Percentiles rank a stretch among this genome's conserved stretches.
Conservation (phyloP, 148 eudicot species). For the Chenopodium suecicum region DNA sequence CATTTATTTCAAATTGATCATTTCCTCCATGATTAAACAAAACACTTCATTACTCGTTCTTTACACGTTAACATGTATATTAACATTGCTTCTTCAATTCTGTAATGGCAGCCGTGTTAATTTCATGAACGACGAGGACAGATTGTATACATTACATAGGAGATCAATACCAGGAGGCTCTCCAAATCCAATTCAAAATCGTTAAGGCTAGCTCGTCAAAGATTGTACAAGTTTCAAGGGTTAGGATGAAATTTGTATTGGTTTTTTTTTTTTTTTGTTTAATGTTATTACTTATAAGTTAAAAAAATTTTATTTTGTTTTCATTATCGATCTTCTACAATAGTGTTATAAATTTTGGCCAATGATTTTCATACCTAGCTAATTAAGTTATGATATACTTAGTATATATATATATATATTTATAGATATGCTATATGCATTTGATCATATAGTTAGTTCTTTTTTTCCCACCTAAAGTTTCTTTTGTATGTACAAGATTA, state of each 20-base stretch:
- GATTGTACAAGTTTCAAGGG: neutral
- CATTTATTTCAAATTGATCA: neutral
- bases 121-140: slow-evolving; percentile 1
- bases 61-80: slow-evolving; percentile 9
- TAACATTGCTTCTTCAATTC: slow-evolving; percentile 19
- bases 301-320: neutral
- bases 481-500: neutral
- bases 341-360: neutral
- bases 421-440: too few relatives aligned
- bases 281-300: too few relatives aligned
- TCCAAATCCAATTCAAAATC: slow-evolving; percentile 64
- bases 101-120: slow-evolving; percentile 9
- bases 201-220: slow-evolving; percentile 10
- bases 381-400: too few relatives aligned
- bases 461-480: too few relatives aligned
- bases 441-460: neutral
- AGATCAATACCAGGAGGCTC: slow-evolving; percentile 36
- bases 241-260: too few relatives aligned
- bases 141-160: slow-evolving; percentile 29
- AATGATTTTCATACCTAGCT: neutral
- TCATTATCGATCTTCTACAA: neutral
- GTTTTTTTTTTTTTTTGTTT: too few relatives aligned
- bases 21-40: slow-evolving; percentile 16
- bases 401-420: too few relatives aligned
- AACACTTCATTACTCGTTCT: neutral